Conservation (phyloP, 352 stramenopile genomes). For the Saprolegnia parasitica region DNA sequence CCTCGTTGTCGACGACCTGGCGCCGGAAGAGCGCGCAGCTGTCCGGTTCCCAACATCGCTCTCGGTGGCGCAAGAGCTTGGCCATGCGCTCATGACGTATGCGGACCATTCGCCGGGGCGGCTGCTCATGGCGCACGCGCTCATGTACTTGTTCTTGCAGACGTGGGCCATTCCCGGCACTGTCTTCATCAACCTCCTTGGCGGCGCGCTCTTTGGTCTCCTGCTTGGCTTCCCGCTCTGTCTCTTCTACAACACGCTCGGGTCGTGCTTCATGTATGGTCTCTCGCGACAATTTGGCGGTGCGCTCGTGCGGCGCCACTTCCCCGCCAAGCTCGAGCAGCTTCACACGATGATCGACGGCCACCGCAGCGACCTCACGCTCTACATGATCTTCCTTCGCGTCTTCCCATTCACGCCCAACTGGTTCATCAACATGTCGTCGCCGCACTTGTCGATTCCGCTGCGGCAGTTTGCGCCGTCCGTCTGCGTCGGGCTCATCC, state of each 20-base stretch:
- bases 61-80: slow-evolving; percentile 52
- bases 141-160: slow-evolving; percentile 73
- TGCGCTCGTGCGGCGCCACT: slow-evolving; percentile 50
- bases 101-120: slow-evolving; percentile 37
- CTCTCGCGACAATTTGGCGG: slow-evolving; percentile 55
- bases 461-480: slow-evolving; percentile 55
- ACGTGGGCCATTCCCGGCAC: slow-evolving; percentile 77
- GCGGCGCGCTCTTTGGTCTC: slow-evolving; percentile 66
- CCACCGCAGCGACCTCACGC: slow-evolving; percentile 64
- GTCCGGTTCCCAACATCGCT: slow-evolving; percentile 61
- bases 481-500: slow-evolving; percentile 59
- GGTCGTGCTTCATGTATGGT: slow-evolving; percentile 71
- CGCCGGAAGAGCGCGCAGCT: slow-evolving; percentile 45
- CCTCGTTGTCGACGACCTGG: slow-evolving; percentile 54
- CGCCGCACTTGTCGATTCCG: slow-evolving; percentile 64
- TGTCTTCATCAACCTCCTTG: slow-evolving; percentile 75
- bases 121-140: slow-evolving; percentile 61
- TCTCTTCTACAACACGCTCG: slow-evolving; percentile 74
- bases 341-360: slow-evolving; percentile 54
- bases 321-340: slow-evolving; percentile 43
- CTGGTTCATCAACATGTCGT: slow-evolving; percentile 84
- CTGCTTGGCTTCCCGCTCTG: slow-evolving; percentile 66
- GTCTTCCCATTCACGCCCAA: slow-evolving; percentile 82
- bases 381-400: slow-evolving; percentile 81
- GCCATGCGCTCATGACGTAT: slow-evolving; percentile 55